phyloP scores from a whole-genome alignment of 2,329 filamentous ascomycete species.

The Exophiala alcalophila region DNA sequence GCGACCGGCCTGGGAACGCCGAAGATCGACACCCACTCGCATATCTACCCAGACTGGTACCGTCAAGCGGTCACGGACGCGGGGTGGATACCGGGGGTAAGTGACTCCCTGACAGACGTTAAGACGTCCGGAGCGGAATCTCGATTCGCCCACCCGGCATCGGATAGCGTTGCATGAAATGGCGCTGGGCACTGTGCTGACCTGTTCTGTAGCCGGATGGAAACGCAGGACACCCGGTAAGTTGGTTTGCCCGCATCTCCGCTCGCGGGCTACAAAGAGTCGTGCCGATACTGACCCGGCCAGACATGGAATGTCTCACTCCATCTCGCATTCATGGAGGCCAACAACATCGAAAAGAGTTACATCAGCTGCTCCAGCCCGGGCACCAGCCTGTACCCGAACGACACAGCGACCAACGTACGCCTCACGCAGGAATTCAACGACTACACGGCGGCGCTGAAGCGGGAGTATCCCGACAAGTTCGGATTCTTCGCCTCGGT shows the following conservation, averaged over 20 bases:
- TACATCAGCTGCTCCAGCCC: constrained; percentile 55
- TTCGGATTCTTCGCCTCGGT: constrained; percentile 55
- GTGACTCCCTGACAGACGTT: too few species aligned
- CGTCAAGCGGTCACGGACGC: constrained; percentile 7
- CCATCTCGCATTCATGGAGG: constrained; percentile 51
- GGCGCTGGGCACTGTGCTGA: too few species aligned
- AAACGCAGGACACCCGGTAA: too few species aligned
- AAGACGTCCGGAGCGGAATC: too few species aligned
- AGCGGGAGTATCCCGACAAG: constrained; percentile 29
- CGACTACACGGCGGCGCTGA: constrained; percentile 29
- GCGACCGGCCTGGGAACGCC: constrained; percentile 6
- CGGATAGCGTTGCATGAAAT: too few species aligned
- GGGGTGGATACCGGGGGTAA: constrained; percentile 14
- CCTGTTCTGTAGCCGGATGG: too few species aligned
- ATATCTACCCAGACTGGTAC: constrained; percentile 14
- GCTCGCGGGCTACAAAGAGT: too few species aligned
- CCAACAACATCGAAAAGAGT: constrained; percentile 47
- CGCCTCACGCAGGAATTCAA: constrained; percentile 39
- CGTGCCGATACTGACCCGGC: neutral
- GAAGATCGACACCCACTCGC: constrained; percentile 14
- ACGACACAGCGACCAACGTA: constrained; percentile 36
- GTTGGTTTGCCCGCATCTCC: too few species aligned
- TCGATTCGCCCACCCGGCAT: too few species aligned
- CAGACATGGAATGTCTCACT: constrained; percentile 44
- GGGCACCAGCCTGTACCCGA: constrained; percentile 46